phyloP scores from a whole-genome alignment of 2,329 filamentous ascomycete genomes.

The Teratosphaeria epicoccoides region DNA sequence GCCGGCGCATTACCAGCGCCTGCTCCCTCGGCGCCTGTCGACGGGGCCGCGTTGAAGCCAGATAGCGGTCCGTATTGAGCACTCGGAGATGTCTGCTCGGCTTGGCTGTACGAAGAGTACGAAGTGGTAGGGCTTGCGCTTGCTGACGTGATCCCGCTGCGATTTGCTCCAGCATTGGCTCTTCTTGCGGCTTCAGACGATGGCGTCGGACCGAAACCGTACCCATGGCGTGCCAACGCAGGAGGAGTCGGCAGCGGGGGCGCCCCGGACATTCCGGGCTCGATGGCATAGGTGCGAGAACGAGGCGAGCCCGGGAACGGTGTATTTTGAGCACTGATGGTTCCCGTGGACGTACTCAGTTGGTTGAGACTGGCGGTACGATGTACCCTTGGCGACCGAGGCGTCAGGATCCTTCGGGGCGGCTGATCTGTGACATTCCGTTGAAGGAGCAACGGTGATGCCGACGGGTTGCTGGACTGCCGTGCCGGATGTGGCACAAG shows the following conservation, averaged over 20 bases:
- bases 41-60: neutral
- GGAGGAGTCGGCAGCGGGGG: slow-evolving; percentile 40
- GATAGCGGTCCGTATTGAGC: slow-evolving; percentile 11
- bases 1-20: neutral
- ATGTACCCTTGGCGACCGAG: slow-evolving; percentile 43
- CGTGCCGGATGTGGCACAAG: slow-evolving; percentile 1
- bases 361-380: slow-evolving; percentile 42
- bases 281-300: slow-evolving; percentile 33
- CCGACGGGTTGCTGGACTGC: slow-evolving; percentile 1
- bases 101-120: slow-evolving; percentile 36
- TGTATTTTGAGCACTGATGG: slow-evolving; percentile 39
- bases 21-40: neutral
- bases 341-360: slow-evolving; percentile 34
- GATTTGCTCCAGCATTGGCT: slow-evolving; percentile 20
- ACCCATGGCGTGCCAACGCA: slow-evolving; percentile 26
- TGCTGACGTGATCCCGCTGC: slow-evolving; percentile 14
- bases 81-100: slow-evolving; percentile 26
- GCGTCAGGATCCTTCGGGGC: slow-evolving; percentile 43
- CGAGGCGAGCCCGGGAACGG: slow-evolving; percentile 36
- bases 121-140: slow-evolving; percentile 39
- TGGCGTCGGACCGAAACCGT: slow-evolving; percentile 27
- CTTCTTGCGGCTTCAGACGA: slow-evolving; percentile 31
- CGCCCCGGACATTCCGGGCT: slow-evolving; percentile 33
- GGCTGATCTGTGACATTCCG: neutral
- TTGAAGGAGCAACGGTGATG: slow-evolving; percentile 14